Evolutionary conservation across 768 basidiomycete genomes (phyloP).

Genomic region (Podaxis sp.): DNA sequence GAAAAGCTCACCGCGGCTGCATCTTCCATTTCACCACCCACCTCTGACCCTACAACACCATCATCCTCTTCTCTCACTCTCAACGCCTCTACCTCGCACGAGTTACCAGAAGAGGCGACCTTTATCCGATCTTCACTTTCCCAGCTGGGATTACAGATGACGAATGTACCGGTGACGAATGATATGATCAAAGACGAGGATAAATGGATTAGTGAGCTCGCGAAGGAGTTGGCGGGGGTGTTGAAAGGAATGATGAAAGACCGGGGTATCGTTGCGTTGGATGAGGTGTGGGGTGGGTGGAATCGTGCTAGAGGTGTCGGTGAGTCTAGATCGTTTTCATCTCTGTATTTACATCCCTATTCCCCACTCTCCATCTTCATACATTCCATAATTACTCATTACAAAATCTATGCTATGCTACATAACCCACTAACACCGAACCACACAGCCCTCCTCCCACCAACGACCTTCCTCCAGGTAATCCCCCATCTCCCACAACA

Average conservation of each 20-base stretch:
- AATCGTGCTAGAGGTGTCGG: slow-evolving; percentile 85
- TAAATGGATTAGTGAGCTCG: slow-evolving; percentile 77
- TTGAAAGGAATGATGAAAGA: slow-evolving; percentile 76
- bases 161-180: slow-evolving; percentile 78
- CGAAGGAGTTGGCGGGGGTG: slow-evolving; percentile 76
- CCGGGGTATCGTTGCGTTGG: slow-evolving; percentile 81
- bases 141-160: slow-evolving; percentile 82
- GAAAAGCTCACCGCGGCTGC: slow-evolving; percentile 62
- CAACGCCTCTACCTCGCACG: slow-evolving; percentile 29
- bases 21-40: slow-evolving; percentile 24
- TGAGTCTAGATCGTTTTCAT: slow-evolving; percentile 35
- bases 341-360: neutral
- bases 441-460: slow-evolving; percentile 74
- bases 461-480: slow-evolving; percentile 78
- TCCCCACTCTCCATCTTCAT: neutral
- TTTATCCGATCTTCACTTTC: slow-evolving; percentile 88
- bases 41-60: slow-evolving; percentile 20
- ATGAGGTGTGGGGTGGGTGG: slow-evolving; percentile 96
- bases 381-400: no score
- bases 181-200: slow-evolving; percentile 87
- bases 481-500: slow-evolving; percentile 64
- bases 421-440: neutral
- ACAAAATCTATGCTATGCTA: neutral
- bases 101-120: slow-evolving; percentile 79
- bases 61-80: slow-evolving; percentile 26